phyloP scores from a whole-genome alignment of 805 yeast genomes.

The Scheffersomyces lignosus region DNA sequence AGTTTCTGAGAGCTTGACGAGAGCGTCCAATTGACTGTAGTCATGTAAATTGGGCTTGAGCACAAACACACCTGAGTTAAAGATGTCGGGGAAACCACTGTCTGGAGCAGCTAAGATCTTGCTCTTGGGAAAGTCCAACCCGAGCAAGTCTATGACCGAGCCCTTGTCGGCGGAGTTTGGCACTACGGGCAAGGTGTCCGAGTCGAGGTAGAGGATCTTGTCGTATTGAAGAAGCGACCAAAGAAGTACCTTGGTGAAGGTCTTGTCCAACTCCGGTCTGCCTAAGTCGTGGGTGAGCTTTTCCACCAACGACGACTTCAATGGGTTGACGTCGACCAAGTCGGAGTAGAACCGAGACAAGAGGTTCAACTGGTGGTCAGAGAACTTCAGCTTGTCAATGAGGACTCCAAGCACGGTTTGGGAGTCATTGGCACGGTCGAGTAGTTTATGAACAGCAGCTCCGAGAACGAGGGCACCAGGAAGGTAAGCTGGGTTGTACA shows the following conservation, averaged over 20 bases:
- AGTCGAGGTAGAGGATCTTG: conserved; percentile 59
- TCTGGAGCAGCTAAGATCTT: conserved; percentile 66
- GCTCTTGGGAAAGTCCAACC: conserved; percentile 18
- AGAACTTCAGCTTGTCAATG: conserved; percentile 30
- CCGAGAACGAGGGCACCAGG: conserved; percentile 61
- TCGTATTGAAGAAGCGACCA: conserved; percentile 52
- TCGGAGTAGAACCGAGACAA: conserved; percentile 28
- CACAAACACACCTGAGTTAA: conserved; percentile 76
- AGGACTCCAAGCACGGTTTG: conserved; percentile 28
- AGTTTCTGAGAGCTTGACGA: conserved; percentile 18
- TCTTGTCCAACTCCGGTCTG: conserved; percentile 53
- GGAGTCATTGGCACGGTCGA: conserved; percentile 3
- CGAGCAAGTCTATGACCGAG: conserved; percentile 30
- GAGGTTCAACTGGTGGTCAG: conserved; percentile 24
- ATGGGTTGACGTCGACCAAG: conserved; percentile 26
- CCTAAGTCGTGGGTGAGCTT: conserved; percentile 36
- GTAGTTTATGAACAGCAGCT: conserved; percentile 18
- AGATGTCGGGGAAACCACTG: conserved; percentile 90
- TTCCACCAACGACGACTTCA: conserved; percentile 22
- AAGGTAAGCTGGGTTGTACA: conserved; percentile 51
- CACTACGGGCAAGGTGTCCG: conserved; percentile 56
- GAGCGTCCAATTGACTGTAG: conserved; percentile 39
- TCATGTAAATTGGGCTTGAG: conserved; percentile 50
- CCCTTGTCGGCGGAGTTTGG: conserved; percentile 16
- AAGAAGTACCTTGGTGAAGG: conserved; percentile 55